Evolutionary conservation across 139 green algal genomes (phyloP), one percentile per base, ranked within the genome.

Genomic region (Picochlorum sp.): DNA sequence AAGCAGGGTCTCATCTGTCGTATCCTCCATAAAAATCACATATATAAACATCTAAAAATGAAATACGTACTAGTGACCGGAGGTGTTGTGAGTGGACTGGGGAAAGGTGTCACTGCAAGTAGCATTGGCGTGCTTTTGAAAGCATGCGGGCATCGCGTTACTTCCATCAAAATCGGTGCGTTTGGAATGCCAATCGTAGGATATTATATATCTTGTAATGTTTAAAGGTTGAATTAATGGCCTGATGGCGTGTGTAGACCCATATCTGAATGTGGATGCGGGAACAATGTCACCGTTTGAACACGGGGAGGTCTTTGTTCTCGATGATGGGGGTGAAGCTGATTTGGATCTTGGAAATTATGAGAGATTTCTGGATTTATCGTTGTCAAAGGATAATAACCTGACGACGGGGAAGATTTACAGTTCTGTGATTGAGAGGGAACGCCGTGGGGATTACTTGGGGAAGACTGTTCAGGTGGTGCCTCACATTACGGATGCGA

Each of bases 201-300:
- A 47, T 69, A 15, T 3, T 15, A 65, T 34, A 8, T n/a, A 60
- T 54, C 11, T 52, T 49, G 11, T 49, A 20, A 49, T 49, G n/a
- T 57, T 23, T 18, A 11, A 23, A 20, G 21, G n/a, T 11, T 34
- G 15, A 55, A 23, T 21, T 55, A 23, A 55, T 21, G 47, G 47
- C 23, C 62, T 30, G 15, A 68, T 30, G 30, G 47, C 49, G 30
- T 4, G 16, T 54, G 66, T 83, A 96, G 91, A 98, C 66, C 94
- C 94, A 3, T 99, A 99, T 67, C 74, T 99, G n/a, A 99, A 99
- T 83, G 90, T 86, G 28, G 94, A 99, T 76, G 94, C 94, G 31
- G 94, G 94, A 21, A 99, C 94, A 4, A 99, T 99, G 94, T 97
- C 90, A 2, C 94, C 94, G 2, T 98, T 98, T 74, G 94, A 99